Base-by-base conservation (phyloP, 345 rosid species). In the Rhodamnia rubescens region DNA sequence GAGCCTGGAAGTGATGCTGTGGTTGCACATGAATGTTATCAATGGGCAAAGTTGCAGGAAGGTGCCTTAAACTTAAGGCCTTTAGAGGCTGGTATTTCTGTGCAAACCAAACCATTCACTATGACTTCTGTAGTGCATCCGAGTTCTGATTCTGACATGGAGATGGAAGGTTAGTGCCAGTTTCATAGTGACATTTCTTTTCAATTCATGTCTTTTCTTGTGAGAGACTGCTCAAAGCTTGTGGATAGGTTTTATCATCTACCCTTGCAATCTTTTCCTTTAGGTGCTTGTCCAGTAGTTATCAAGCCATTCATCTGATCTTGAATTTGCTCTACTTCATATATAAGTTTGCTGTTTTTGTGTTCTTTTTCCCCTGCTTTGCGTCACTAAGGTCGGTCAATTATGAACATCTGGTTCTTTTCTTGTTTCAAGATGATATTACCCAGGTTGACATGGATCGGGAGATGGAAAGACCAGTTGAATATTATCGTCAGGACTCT, bases 81-180 rank as follows among this genome's bases (percentile, higher is more conserved):
- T 59, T 86, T 82, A 75, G 91, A 83, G 82, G 69, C 83, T 12
- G 85, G 57, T 53, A 53, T 83, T 55, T 83, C 86, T 32, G 29
- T 27, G 78, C 87, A 87, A 56, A 54, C 85, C 10, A 83, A 85
- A 42, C 64, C 61, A 55, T 84, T 84, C 44, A 58, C 49, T 56
- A 50, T 61, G 86, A 83, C 88, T 11, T 53, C 88, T 81, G 89
- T n/a, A 75, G 64, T 90, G 50, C 83, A 87, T 83, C 87, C 86
- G 8, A 86, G 86, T 88, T 83, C 86, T 82, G 94, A 92, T 89
- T 94, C 96, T 82, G 97, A 95, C 91, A 93, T 92, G 94, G 98
- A 95, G 89, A 95, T 95, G 98, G 98, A 94, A 95, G 98, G 97
- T 95, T 88, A 52, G 89, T 89, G 53, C 58, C 85, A 83, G 83